A percentile compares a stretch with the other conserved stretches of the same genome.
Conservation (phyloP, 257 asterid species). For the Phtheirospermum japonicum region DNA sequence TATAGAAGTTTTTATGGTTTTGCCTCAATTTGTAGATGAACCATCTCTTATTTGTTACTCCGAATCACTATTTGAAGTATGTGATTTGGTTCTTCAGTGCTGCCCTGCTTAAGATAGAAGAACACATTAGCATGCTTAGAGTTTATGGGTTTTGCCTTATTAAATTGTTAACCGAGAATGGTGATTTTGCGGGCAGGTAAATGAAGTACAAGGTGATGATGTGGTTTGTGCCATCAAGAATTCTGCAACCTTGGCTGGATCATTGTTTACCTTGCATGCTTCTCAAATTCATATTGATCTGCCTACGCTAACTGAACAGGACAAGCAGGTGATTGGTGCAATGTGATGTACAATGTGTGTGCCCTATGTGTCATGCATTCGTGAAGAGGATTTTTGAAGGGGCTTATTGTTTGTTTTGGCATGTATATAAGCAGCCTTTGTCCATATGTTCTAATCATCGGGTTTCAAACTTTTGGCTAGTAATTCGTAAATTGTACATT, state of each 20-base stretch:
- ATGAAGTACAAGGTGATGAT: conserved; percentile 68
- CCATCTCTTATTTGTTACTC: conserved; percentile 6
- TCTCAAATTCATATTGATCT: conserved; percentile 87
- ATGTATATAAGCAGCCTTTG: neutral
- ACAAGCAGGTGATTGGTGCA: conserved; percentile 67
- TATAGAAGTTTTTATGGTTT: neutral
- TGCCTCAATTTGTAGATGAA: too few species aligned
- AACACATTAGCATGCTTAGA: conserved; percentile 1
- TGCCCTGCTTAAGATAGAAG: conserved; percentile 5
- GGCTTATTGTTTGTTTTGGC: conserved; percentile 1
- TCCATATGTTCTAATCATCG: neutral
- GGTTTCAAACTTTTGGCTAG: conserved; percentile 10
- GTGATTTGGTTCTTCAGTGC: conserved; percentile 13
- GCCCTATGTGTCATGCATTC: conserved; percentile 1
- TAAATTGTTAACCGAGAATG: neutral
- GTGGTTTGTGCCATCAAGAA: conserved; percentile 80
- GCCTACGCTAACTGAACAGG: conserved; percentile 82
- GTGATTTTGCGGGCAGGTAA: conserved; percentile 52
- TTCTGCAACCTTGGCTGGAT: conserved; percentile 87
- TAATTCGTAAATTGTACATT: neutral
- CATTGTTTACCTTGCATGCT: conserved; percentile 90
- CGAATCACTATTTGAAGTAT: neutral
- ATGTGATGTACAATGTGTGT: neutral
- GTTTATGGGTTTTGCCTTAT: neutral
- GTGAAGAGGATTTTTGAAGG: neutral